These are phyloP conservation scores for Amaranthus cruentus DNA, from an alignment of 148 eudicot species.

Conservation along the genomic window DNA sequence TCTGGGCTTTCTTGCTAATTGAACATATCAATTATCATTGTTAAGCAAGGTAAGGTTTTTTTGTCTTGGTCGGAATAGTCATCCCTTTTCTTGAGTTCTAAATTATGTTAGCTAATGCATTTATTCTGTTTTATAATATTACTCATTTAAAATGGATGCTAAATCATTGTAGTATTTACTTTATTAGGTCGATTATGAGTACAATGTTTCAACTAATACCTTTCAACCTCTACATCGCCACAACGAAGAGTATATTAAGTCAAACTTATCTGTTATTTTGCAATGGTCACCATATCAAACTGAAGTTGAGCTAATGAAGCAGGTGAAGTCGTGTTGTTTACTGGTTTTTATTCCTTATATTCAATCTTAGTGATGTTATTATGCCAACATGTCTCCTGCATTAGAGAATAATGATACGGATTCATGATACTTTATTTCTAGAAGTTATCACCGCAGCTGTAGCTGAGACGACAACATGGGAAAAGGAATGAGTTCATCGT, in stretches of 20 bases:
- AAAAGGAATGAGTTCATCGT: neutral
- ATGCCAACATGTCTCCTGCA: neutral
- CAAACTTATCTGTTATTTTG: constrained; percentile 57
- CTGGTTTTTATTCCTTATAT: too few species aligned
- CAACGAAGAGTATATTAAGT: constrained; percentile 35
- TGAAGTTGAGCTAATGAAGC: constrained; percentile 62
- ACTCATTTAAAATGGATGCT: neutral
- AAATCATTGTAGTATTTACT: constrained; percentile 1
- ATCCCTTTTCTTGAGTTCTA: neutral
- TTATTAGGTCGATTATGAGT: constrained; percentile 75
- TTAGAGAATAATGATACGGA: neutral
- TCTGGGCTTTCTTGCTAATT: neutral
- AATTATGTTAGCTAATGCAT: neutral
- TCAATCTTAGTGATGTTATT: neutral
- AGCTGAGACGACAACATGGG: neutral
- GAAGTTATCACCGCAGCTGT: neutral
- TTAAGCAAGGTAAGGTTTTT: neutral
- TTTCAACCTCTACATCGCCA: constrained; percentile 35
- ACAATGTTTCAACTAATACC: constrained; percentile 36
- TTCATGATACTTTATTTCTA: neutral
- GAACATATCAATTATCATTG: neutral
- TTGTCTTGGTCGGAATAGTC: neutral
- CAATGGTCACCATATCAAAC: constrained; percentile 85
- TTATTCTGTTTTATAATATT: neutral
- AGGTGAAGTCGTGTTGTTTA: constrained; percentile 30